Base-by-base conservation (phyloP, 148 eudicot species). In the Vaccinium darrowii region DNA sequence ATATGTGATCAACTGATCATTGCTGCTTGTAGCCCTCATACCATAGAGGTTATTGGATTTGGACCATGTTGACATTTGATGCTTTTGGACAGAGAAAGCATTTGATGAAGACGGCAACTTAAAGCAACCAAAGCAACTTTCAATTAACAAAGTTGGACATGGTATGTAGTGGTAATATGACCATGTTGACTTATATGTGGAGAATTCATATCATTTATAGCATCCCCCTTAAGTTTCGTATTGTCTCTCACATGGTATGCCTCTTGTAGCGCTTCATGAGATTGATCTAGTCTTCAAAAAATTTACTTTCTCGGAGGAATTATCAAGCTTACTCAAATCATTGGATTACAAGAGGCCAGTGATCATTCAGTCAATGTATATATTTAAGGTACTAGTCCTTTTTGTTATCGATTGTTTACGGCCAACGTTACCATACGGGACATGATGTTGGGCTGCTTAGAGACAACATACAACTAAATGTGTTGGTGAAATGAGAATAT, bases 141-240 rank as follows among this genome's bases (percentile, higher is more conserved):
- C 99, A 47, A 97, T 95, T 82, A 97, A 97, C 88, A 97, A 97
- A 92, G 99, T 95, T 91, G 99, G 99, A 84, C 99, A 97, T 95
- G 99, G 99, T 97, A 90, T 84, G 94, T 83, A n/a, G 57, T 52
- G 63, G 75, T 53, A 76, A 27, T 7, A 50, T 4, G 56, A 47
- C 23, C 62, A 8, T 69, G 52, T 36, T 63, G 33, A 18, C 82
- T 21, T 78, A 47, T 25, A 14, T 27, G 7, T 25, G 43, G 30
- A 52, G 78, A 69, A 52, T 62, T 9, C 21, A 67, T 19, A 8
- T 39, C 18, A 15, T 49, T 43, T 86, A 30, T 62, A 2, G 30
- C 54, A 6, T 56, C 15, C 13, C 36, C 75, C 60, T n/a, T 62
- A 36, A 0, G 23, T 62, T 51, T 21, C 25, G 2, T 33, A 1